Evolutionary conservation across 176 grass and related monocot genomes (phyloP), one percentile per base, ranked within the genome.

Genomic region (Ampelocalamus luodianensis): DNA sequence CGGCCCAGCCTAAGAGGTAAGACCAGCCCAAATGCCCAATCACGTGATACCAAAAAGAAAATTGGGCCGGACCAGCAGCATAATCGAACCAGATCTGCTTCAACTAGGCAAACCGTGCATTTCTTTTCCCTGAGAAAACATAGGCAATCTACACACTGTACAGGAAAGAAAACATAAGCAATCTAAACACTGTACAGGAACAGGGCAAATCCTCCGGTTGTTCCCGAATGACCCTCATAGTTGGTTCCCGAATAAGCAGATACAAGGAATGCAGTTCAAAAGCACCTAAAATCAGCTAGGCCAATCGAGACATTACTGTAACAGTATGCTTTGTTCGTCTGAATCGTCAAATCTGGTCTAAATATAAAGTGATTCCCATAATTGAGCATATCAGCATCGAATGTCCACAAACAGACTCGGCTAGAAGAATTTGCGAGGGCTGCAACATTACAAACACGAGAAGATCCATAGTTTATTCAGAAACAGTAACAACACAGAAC

Each of bases 391-490:
- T 8, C 12, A 51, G 44, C 29, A 53, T 64, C 40, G 3, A n/a
- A 27, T 55, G n/a, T 48, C n/a, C n/a, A 16, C 20, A 67, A 38
- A 80, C 15, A 17, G 4, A 17, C 16, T 53, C 8, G 17, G 3
- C 36, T 70, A 64, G 12, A 11, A 10, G 43, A 61, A 65, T 38
- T 3, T 13, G 65, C 5, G 34, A 46, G 76, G 20, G 53, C 63
- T 65, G 8, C 45, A 48, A 48, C 74, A 53, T 73, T 2, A 67
- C 17, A 74, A 36, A 87, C 71, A 59, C 56, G 24, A 68, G 16
- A 51, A 68, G 23, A 24, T 46, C 12, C 78, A 39, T 24, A 45
- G 23, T 80, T 87, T 83, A 84, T 79, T 87, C 17, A 5, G 43
- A 74, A 42, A 16, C 66, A 24, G 64, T 44, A 70, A 62, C 62